Conservation (phyloP, 2,329 filamentous ascomycete genomes). For the Epichloe uncinata region DNA sequence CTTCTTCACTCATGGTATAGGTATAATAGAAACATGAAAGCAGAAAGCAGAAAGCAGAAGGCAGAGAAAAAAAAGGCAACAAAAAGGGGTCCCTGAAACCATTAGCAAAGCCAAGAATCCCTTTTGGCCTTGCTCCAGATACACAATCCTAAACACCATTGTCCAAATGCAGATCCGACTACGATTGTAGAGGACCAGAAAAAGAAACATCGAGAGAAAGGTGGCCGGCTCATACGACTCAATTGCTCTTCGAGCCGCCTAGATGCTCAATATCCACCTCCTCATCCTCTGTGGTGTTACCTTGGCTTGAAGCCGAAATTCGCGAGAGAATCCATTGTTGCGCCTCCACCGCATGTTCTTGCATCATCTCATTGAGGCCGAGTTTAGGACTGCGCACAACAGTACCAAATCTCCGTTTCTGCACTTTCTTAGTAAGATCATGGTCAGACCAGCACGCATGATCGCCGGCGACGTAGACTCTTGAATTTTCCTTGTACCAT, state of each 20-base stretch:
- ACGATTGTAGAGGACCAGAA: neutral
- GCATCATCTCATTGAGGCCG: conserved; percentile 44
- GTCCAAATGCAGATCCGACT: neutral
- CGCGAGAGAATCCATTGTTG: conserved; percentile 36
- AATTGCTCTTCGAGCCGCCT: neutral
- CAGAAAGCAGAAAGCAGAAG: neutral
- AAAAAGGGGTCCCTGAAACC: neutral
- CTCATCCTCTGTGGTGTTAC: conserved; percentile 38
- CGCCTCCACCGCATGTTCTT: conserved; percentile 36
- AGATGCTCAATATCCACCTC: conserved; percentile 4
- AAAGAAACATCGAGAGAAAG: neutral
- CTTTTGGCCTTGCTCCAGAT: neutral
- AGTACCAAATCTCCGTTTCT: conserved; percentile 46
- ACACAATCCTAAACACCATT: neutral
- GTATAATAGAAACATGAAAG: neutral
- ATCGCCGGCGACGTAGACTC: conserved; percentile 61
- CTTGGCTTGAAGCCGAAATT: conserved; percentile 19
- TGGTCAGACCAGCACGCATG: conserved; percentile 64
- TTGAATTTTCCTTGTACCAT: conserved; percentile 78
- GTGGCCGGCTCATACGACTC: neutral
- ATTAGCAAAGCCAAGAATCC: neutral
- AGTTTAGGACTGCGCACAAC: conserved; percentile 37
- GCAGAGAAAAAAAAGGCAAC: no score
- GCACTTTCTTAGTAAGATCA: conserved; percentile 44
- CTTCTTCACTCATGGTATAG: neutral